These are phyloP conservation scores for Candida ovalis DNA, from an alignment of 805 yeast species.

Conservation along the genomic window DNA sequence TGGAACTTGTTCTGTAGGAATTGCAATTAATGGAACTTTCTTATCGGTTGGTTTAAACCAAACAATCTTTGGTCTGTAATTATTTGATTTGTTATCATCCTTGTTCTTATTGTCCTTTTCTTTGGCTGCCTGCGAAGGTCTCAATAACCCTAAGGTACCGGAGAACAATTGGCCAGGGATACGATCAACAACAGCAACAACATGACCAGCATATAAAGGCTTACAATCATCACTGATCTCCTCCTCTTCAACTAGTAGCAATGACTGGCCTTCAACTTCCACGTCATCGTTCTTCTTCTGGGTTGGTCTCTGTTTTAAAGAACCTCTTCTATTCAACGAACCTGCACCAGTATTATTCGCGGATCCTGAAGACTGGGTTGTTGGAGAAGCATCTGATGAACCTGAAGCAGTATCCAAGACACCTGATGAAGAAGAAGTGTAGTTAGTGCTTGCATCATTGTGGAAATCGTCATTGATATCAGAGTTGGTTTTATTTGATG, in stretches of 20 bases:
- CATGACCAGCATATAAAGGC: constrained; percentile 96
- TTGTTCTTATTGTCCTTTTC: constrained; percentile 55
- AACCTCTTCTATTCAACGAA: constrained; percentile 71
- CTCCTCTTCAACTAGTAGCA: constrained; percentile 89
- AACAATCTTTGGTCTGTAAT: constrained; percentile 80
- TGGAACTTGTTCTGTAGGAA: constrained; percentile 98
- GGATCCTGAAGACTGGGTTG: constrained; percentile 29
- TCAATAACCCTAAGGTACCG: constrained; percentile 86
- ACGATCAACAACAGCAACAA: constrained; percentile 96
- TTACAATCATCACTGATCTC: constrained; percentile 89
- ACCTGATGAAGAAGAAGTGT: constrained; percentile 21
- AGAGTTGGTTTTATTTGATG: constrained; percentile 28
- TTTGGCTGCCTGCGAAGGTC: constrained; percentile 92
- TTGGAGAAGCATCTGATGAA: constrained; percentile 30
- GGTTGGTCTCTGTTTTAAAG: constrained; percentile 90
- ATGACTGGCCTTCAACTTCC: constrained; percentile 96
- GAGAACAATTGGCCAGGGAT: constrained; percentile 95
- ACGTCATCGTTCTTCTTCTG: constrained; percentile 98
- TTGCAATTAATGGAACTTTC: constrained; percentile 95
- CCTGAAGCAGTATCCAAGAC: constrained; percentile 25
- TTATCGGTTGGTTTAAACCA: constrained; percentile 99
- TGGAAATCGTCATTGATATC: constrained; percentile 65
- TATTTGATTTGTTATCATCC: constrained; percentile 25
- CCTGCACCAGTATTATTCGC: constrained; percentile 24
- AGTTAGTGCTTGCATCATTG: constrained; percentile 71